Conservation (phyloP, 257 asterid species). For the Solanum infundibuliforme region DNA sequence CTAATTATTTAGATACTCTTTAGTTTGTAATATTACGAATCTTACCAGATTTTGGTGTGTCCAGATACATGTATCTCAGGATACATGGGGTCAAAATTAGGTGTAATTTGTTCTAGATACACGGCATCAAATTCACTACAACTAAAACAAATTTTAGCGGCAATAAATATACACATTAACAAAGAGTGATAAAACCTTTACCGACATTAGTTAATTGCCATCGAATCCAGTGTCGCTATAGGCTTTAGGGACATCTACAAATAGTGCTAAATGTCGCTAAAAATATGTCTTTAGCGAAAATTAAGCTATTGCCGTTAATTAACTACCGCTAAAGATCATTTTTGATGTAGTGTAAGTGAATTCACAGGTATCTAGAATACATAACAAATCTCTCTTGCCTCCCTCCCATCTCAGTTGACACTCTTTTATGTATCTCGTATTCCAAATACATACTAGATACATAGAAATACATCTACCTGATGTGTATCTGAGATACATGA, state of each 20-base stretch:
- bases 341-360: background rate
- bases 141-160: too few species aligned
- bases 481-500: too few species aligned
- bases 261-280: too few species aligned
- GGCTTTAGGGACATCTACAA: too few species aligned
- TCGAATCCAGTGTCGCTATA: too few species aligned
- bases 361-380: background rate
- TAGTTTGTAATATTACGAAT: background rate
- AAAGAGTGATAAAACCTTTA: too few species aligned
- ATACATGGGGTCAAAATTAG: background rate
- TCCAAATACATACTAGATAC: background rate
- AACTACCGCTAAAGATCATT: background rate
- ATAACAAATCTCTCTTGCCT: background rate
- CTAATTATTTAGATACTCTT: background rate
- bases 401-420: background rate
- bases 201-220: too few species aligned
- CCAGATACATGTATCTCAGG: background rate
- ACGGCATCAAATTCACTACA: too few species aligned
- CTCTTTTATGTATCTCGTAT: too few species aligned
- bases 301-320: too few species aligned
- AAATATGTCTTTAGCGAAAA: too few species aligned
- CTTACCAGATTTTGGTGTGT: background rate
- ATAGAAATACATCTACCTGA: background rate
- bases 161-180: too few species aligned
- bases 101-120: background rate